Evolutionary conservation across 1,139 yeast genomes (phyloP), one percentile per base, ranked within the genome.

Genomic region (Candida neerlandica): DNA sequence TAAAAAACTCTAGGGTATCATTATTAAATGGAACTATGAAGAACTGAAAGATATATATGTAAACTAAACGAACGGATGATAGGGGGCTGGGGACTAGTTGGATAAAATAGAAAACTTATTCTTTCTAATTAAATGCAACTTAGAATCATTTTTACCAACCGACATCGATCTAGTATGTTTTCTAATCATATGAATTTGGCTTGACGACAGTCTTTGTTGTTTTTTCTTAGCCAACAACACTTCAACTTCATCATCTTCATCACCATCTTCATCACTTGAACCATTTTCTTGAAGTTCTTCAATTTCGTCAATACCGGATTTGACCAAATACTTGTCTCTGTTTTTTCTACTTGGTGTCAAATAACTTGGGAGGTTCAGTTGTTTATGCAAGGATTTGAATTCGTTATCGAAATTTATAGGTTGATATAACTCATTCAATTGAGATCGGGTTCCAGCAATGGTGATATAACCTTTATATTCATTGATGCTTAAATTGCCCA

Each of bases 91-190:
- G 5, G 5, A 14, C 23, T 41, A 53, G 39, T 43, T 52, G 10
- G 55, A 48, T 33, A 55, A 43, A 6, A 56, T 55, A 19, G 53
- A 40, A 37, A 57, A 57, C n/a, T 42, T 47, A 55, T 66, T 70
- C 57, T 73, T 73, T 46, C 61, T 65, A 33, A 75, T 69, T 47
- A 75, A 64, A 40, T 58, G 59, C 45, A 63, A 59, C 55, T 74
- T 75, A 41, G 71, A 59, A 41, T 67, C 73, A 55, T 75, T 75
- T 46, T 65, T 69, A 3, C 78, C 79, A 38, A 73, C 72, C 21
- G 78, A 73, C 55, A 67, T 56, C 11, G 78, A 67, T 50, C 79
- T 62, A 45, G 62, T 65, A 51, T 71, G 73, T 50, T 62, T 66
- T 35, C 63, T 56, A 27, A 58, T 41, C 19, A 58, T 44, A 26